Percentiles rank a stretch among this genome's conserved stretches.
phyloP scores from a whole-genome alignment of 1,139 yeast genomes.

The Lodderomyces oxycetoniae region DNA sequence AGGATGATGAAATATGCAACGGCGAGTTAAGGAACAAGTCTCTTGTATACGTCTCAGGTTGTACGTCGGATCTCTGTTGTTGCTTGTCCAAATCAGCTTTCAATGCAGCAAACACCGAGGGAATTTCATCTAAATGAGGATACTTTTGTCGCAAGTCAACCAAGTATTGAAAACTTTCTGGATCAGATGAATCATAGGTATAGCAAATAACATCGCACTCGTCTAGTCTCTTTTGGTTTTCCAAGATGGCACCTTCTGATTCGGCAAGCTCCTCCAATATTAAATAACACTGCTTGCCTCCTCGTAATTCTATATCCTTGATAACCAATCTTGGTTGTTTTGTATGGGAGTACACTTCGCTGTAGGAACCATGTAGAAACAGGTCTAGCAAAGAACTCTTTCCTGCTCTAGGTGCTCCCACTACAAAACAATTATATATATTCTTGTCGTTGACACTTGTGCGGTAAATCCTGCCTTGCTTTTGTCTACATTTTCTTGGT shows the following conservation, averaged over 20 bases:
- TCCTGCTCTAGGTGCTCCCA: conserved; percentile 86
- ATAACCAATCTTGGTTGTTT: conserved; percentile 77
- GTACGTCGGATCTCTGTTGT: conserved; percentile 79
- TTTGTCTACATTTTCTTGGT: conserved; percentile 62
- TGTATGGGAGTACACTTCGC: conserved; percentile 76
- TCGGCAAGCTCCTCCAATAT: conserved; percentile 89
- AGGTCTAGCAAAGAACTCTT: conserved; percentile 78
- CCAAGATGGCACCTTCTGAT: conserved; percentile 75
- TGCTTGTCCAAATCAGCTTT: conserved; percentile 95
- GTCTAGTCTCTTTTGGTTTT: conserved; percentile 63
- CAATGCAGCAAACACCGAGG: conserved; percentile 82
- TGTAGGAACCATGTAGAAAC: conserved; percentile 69
- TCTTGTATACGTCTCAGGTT: conserved; percentile 84
- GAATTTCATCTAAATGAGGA: conserved; percentile 57
- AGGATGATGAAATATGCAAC: conserved; percentile 79
- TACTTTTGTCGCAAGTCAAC: conserved; percentile 61
- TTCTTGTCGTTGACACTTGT: conserved; percentile 75
- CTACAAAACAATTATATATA: conserved; percentile 81
- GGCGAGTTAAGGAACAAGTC: conserved; percentile 59
- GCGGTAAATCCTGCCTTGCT: conserved; percentile 63
- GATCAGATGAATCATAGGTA: conserved; percentile 91
- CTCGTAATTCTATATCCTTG: conserved; percentile 89
- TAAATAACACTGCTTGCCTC: conserved; percentile 92
- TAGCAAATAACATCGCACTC: conserved; percentile 89
- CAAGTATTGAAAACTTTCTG: conserved; percentile 84